Conservation (phyloP, 192 early-diverging fungal genomes). For the Backusella macrospora region DNA sequence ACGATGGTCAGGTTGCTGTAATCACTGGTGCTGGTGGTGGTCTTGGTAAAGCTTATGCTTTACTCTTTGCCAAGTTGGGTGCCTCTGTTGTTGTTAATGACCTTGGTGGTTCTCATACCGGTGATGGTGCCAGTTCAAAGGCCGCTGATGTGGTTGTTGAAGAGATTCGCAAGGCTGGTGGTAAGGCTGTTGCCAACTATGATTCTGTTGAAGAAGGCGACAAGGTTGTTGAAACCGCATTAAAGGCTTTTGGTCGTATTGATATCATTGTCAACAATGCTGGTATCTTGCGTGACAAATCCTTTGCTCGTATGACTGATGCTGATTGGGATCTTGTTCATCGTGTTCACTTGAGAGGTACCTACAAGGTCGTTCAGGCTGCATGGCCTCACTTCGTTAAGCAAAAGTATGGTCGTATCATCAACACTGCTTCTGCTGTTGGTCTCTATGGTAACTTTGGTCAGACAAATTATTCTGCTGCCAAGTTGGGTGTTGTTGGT, state of each 20-base stretch:
- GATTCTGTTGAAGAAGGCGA: constrained; percentile 99
- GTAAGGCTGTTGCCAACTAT: constrained; percentile 88
- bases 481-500: constrained; percentile 91
- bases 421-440: constrained; percentile 93
- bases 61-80: constrained; percentile 81
- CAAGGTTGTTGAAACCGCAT: constrained; percentile 87
- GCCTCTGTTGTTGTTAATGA: constrained; percentile 91
- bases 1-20: constrained; percentile 80
- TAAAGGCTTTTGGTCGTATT: constrained; percentile 79
- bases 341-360: constrained; percentile 87
- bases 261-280: constrained; percentile 96
- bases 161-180: constrained; percentile 80
- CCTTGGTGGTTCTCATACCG: constrained; percentile 65
- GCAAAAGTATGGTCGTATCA: constrained; percentile 94
- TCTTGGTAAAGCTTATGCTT: constrained; percentile 89
- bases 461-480: constrained; percentile 54
- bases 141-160: constrained; percentile 79
- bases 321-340: constrained; percentile 95
- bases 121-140: constrained; percentile 44
- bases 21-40: constrained; percentile 93
- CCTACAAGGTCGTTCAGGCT: constrained; percentile 93
- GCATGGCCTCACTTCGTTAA: constrained; percentile 94
- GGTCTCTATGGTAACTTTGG: constrained; percentile 95
- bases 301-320: constrained; percentile 88
- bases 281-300: constrained; percentile 95